Conservation (phyloP, 1,284 basidiomycete genomes). For the Melampsora larici-populina region DNA sequence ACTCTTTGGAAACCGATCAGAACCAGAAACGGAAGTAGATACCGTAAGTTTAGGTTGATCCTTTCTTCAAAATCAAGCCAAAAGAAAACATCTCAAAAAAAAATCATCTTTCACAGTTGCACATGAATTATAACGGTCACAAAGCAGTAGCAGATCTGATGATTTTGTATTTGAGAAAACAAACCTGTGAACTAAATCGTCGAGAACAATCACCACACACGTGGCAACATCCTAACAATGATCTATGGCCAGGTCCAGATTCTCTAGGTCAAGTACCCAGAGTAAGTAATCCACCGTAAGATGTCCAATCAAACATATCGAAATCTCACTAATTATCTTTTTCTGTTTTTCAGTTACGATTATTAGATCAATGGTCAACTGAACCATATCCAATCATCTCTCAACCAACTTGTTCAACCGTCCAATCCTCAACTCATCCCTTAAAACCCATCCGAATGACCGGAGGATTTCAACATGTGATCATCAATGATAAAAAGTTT, state of each 20-base stretch:
- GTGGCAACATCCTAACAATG: slow-evolving; percentile 5
- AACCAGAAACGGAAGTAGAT: background rate
- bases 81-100: no score
- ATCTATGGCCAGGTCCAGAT: background rate
- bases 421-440: background rate
- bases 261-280: slow-evolving; percentile 8
- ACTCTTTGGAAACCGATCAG: background rate
- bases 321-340: background rate
- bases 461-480: background rate
- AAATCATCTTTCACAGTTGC: background rate
- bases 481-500: background rate
- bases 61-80: background rate
- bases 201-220: background rate
- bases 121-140: slow-evolving; percentile 5
- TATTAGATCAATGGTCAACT: slow-evolving; percentile 6
- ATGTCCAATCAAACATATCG: no score
- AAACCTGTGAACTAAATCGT: background rate
- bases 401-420: background rate
- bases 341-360: background rate
- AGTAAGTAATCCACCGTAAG: background rate
- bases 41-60: background rate
- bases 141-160: background rate
- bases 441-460: background rate
- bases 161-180: background rate
- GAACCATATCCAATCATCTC: background rate